Conservation (phyloP, 192 early-diverging fungal genomes). For the Rhizophagus clarus region DNA sequence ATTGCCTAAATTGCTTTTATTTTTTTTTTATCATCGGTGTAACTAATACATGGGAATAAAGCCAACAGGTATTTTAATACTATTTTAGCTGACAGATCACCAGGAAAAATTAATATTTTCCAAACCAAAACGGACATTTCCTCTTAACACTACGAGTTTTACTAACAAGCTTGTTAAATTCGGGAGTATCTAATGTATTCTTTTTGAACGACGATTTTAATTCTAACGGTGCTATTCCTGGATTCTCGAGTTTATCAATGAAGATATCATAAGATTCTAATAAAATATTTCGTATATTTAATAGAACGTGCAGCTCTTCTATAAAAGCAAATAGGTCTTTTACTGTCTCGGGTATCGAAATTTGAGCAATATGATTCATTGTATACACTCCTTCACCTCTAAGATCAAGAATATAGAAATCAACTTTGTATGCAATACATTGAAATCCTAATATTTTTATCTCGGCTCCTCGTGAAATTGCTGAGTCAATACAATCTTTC, state of each 20-base stretch:
- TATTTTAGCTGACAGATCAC: too few relatives aligned
- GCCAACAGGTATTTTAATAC: too few relatives aligned
- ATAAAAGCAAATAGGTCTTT: constrained; percentile 12
- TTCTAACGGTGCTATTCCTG: too few relatives aligned
- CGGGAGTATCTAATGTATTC: background rate
- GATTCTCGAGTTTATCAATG: background rate
- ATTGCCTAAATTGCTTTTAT: too few relatives aligned
- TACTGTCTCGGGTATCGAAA: background rate
- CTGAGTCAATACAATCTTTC: constrained; percentile 1
- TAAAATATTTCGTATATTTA: constrained; percentile 21
- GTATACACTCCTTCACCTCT: background rate
- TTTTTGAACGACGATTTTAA: constrained; percentile 21
- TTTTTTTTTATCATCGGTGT: too few relatives aligned
- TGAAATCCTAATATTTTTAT: background rate
- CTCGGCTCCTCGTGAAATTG: background rate
- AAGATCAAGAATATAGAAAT: constrained; percentile 19
- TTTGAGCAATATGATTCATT: constrained; percentile 17
- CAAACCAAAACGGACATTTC: constrained; percentile 19
- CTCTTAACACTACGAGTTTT: constrained; percentile 9
- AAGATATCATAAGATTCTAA: background rate
- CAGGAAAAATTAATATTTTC: constrained; percentile 14
- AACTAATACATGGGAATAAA: too few relatives aligned
- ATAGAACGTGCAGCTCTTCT: background rate
- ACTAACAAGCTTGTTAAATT: constrained; percentile 17
- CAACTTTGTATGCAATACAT: constrained; percentile 6